phyloP scores from a whole-genome alignment of 768 basidiomycete genomes.

The Coprinopsis sp. region DNA sequence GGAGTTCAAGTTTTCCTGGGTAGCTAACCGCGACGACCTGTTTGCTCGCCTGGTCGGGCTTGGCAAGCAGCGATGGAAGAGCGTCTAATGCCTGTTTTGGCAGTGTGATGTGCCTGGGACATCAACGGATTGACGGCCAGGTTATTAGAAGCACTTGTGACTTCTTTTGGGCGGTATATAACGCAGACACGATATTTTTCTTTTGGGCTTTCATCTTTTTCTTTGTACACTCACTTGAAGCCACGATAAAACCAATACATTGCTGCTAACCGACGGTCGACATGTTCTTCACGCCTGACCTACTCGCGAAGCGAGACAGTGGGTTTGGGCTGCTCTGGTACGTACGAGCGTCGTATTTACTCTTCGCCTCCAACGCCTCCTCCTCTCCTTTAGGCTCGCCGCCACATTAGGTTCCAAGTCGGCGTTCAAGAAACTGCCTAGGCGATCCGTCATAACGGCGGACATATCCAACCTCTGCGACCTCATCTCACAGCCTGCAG shows the following conservation, averaged over 20 bases:
- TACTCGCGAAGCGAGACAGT: slow-evolving; percentile 76
- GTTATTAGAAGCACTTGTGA: too few relatives aligned
- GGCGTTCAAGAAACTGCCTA: slow-evolving; percentile 79
- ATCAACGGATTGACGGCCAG: too few relatives aligned
- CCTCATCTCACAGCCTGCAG: slow-evolving; percentile 75
- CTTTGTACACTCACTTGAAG: too few relatives aligned
- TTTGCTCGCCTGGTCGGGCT: slow-evolving; percentile 59
- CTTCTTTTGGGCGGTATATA: neutral
- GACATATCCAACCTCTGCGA: slow-evolving; percentile 79
- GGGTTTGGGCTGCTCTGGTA: slow-evolving; percentile 89
- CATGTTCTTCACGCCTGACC: slow-evolving; percentile 87
- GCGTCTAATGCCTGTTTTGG: slow-evolving; percentile 26
- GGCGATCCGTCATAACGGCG: slow-evolving; percentile 77
- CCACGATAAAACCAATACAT: too few relatives aligned
- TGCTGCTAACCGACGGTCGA: neutral
- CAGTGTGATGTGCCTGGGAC: too few relatives aligned
- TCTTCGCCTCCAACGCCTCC: neutral
- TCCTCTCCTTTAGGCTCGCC: slow-evolving; percentile 60
- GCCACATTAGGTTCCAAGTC: slow-evolving; percentile 87
- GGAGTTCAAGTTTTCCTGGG: slow-evolving; percentile 56
- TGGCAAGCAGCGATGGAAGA: slow-evolving; percentile 47
- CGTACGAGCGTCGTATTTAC: neutral
- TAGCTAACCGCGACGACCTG: slow-evolving; percentile 59
- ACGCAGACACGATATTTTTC: too few relatives aligned
- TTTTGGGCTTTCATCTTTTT: too few relatives aligned